A percentile compares a stretch with the other conserved stretches of the same genome.
These are phyloP conservation scores for Gossypium thurberi DNA, from an alignment of 345 rosid species.

Conservation along the genomic window DNA sequence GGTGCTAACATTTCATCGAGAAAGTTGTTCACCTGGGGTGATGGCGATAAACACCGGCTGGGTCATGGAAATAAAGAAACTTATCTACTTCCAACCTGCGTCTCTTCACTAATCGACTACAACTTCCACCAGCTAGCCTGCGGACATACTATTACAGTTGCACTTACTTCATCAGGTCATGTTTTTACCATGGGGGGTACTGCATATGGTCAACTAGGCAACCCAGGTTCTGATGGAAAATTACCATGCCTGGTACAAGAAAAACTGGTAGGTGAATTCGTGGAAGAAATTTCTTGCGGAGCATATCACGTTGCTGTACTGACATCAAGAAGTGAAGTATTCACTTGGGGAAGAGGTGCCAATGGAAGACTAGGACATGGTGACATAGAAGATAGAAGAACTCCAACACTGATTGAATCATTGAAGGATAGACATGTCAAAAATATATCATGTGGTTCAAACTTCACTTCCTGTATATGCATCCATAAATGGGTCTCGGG, in stretches of 20 bases:
- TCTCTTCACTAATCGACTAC: constrained; percentile 83
- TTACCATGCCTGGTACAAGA: constrained; percentile 80
- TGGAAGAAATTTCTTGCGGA: constrained; percentile 88
- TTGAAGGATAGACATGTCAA: constrained; percentile 81
- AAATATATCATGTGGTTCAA: constrained; percentile 87
- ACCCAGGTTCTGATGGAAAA: constrained; percentile 59
- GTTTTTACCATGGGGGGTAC: constrained; percentile 86
- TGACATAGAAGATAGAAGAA: constrained; percentile 63
- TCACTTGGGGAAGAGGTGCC: constrained; percentile 94
- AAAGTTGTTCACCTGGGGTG: constrained; percentile 97
- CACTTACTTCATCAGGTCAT: constrained; percentile 92
- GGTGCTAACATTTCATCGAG: constrained; percentile 49
- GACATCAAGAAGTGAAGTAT: constrained; percentile 91
- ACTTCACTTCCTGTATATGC: constrained; percentile 84
- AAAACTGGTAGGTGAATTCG: constrained; percentile 81
- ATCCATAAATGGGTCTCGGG: constrained; percentile 98
- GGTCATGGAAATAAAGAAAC: constrained; percentile 91
- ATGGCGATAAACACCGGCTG: constrained; percentile 79
- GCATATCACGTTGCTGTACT: constrained; percentile 77
- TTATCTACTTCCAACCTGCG: constrained; percentile 75
- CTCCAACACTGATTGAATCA: constrained; percentile 78
- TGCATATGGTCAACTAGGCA: constrained; percentile 75
- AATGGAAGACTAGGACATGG: constrained; percentile 93
- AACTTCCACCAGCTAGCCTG: constrained; percentile 85
- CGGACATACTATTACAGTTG: constrained; percentile 79